Conservation (phyloP, 805 yeast species). For the Teunomyces pallodes region DNA sequence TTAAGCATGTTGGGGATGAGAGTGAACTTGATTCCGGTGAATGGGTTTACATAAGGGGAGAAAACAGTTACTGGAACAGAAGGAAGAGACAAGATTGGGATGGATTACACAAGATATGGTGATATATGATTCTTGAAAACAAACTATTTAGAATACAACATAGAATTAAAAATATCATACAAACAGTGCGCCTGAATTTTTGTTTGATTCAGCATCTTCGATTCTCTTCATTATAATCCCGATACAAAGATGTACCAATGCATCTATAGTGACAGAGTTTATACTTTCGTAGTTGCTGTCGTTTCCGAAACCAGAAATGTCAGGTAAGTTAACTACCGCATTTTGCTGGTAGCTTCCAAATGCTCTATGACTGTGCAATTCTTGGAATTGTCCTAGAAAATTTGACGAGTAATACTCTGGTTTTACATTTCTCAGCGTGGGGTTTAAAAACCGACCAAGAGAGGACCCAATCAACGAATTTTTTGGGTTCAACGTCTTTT, state of each 20-base stretch:
- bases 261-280: neutral
- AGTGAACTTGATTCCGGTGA: conserved; percentile 38
- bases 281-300: neutral
- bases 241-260: conserved; percentile 7
- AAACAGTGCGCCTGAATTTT: neutral
- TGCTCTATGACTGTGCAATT: neutral
- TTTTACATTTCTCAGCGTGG: neutral
- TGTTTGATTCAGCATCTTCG: conserved; percentile 1
- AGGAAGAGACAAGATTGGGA: conserved; percentile 65
- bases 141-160: neutral
- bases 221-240: conserved; percentile 7
- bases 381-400: neutral
- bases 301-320: neutral
- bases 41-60: conserved; percentile 60
- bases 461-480: neutral
- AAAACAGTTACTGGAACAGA: conserved; percentile 73
- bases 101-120: conserved; percentile 58
- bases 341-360: conserved; percentile 3
- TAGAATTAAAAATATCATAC: neutral
- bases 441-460: neutral
- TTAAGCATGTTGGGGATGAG: conserved; percentile 44
- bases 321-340: neutral
- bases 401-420: conserved; percentile 1
- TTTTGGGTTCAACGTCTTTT: neutral
- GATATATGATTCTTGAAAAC: neutral